A percentile compares a stretch with the other conserved stretches of the same genome.
phyloP scores from a whole-genome alignment of 129 eudicot genomes.

The Heracleum sosnowskyi region DNA sequence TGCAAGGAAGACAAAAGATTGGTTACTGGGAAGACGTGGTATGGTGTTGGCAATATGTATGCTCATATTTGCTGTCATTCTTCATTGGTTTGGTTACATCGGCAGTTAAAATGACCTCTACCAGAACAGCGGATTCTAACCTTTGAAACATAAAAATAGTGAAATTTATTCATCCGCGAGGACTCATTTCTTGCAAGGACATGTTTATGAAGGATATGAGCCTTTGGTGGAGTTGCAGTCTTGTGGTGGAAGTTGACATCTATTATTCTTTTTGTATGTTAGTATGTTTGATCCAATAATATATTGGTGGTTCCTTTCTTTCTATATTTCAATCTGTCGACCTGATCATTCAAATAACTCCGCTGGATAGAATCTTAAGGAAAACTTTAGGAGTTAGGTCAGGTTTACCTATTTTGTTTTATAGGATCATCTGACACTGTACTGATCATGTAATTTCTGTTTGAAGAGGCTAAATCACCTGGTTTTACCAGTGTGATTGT shows the following conservation, averaged over 20 bases:
- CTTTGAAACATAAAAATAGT: background rate
- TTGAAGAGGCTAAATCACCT: background rate
- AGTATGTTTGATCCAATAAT: background rate
- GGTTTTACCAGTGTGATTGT: background rate
- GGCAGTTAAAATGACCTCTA: conserved; percentile 34
- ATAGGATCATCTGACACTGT: background rate
- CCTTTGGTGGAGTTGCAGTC: background rate
- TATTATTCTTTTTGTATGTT: conserved; percentile 6
- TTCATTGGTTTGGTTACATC: conserved; percentile 77
- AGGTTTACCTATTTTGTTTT: background rate
- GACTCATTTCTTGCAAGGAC: background rate
- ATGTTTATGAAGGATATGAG: background rate
- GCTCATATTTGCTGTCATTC: conserved; percentile 70
- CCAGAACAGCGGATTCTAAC: background rate
- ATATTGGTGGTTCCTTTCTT: background rate
- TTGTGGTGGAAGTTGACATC: background rate
- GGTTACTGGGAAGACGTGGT: conserved; percentile 83
- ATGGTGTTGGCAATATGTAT: conserved; percentile 73
- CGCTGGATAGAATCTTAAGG: background rate
- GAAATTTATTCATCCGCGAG: background rate
- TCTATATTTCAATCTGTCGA: background rate
- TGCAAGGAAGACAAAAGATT: conserved; percentile 80
- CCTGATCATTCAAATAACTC: background rate
- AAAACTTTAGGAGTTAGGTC: background rate
- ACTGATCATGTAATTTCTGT: background rate